These are phyloP conservation scores for Stachybotrys chartarum DNA, from an alignment of 2,329 filamentous ascomycete species.

Conservation along the genomic window DNA sequence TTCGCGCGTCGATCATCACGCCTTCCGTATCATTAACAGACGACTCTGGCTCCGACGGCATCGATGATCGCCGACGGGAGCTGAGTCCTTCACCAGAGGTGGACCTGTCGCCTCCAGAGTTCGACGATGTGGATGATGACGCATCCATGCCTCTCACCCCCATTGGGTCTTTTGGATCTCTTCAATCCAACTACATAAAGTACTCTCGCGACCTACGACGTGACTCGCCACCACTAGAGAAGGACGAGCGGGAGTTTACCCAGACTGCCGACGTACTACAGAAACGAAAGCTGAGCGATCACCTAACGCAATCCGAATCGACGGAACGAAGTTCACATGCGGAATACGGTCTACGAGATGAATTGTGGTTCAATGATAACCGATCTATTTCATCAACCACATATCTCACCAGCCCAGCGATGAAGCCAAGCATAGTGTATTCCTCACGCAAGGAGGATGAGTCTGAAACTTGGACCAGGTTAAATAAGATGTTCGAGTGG, in stretches of 20 bases:
- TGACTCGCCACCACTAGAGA: slow-evolving; percentile 84
- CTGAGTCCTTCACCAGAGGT: slow-evolving; percentile 90
- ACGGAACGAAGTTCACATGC: slow-evolving; percentile 19
- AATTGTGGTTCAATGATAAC: slow-evolving; percentile 46
- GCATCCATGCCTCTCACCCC: slow-evolving; percentile 52
- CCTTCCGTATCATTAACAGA: slow-evolving; percentile 66
- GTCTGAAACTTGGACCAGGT: slow-evolving; percentile 30
- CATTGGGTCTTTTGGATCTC: slow-evolving; percentile 59
- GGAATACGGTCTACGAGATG: slow-evolving; percentile 35
- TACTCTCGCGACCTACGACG: slow-evolving; percentile 45
- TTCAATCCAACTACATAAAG: slow-evolving; percentile 41
- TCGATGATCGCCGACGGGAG: slow-evolving; percentile 60
- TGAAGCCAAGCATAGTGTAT: slow-evolving; percentile 28
- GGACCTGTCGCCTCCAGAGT: slow-evolving; percentile 79
- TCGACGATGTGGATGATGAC: slow-evolving; percentile 66
- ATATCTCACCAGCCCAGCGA: slow-evolving; percentile 48
- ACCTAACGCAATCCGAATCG: slow-evolving; percentile 19
- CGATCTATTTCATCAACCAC: slow-evolving; percentile 26
- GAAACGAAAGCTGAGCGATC: slow-evolving; percentile 51
- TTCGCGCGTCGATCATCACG: slow-evolving; percentile 56
- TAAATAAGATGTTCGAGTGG: slow-evolving; percentile 40
- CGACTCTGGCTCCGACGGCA: slow-evolving; percentile 57
- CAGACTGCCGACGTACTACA: slow-evolving; percentile 85
- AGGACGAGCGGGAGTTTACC: slow-evolving; percentile 94
- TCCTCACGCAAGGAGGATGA: slow-evolving; percentile 29